Conservation (phyloP, 1,284 basidiomycete genomes). For the Malassezia sympodialis region DNA sequence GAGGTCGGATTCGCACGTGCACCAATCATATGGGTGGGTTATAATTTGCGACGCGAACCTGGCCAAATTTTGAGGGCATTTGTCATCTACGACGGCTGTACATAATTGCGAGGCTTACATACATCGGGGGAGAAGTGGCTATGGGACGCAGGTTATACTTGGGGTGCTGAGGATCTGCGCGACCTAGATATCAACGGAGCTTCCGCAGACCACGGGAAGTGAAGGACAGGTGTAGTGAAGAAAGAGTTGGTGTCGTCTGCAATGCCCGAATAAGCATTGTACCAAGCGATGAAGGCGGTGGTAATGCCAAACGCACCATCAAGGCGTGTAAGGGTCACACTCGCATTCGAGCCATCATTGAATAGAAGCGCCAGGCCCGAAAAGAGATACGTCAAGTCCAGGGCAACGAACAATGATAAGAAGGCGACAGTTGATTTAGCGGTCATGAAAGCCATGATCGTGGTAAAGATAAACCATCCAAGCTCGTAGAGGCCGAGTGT, state of each 20-base stretch:
- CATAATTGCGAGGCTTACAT: background rate
- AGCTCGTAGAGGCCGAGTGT: constrained; percentile 31
- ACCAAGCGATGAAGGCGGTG: constrained; percentile 37
- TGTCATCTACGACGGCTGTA: background rate
- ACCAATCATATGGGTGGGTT: constrained; percentile 3
- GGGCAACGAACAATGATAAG: constrained; percentile 61
- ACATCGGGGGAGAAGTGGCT: background rate
- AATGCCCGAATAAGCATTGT: constrained; percentile 53
- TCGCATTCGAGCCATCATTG: constrained; percentile 20
- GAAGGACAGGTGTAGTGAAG: constrained; percentile 8
- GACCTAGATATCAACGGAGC: background rate
- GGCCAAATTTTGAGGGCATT: too few relatives aligned
- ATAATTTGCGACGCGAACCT: too few relatives aligned
- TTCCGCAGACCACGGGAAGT: constrained; percentile 13
- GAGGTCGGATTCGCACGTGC: background rate
- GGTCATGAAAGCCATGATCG: constrained; percentile 28
- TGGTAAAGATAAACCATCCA: constrained; percentile 44
- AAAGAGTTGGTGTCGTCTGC: constrained; percentile 14
- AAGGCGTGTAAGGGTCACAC: constrained; percentile 13
- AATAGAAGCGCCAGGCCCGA: constrained; percentile 36
- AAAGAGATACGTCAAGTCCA: constrained; percentile 55
- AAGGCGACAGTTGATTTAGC: constrained; percentile 35
- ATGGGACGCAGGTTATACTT: background rate
- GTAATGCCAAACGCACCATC: constrained; percentile 18
- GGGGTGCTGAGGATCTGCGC: background rate